Percentiles rank a stretch among this genome's conserved stretches.
Evolutionary conservation across 345 rosid genomes (phyloP).

Genomic region (Eutrema yunnanense): DNA sequence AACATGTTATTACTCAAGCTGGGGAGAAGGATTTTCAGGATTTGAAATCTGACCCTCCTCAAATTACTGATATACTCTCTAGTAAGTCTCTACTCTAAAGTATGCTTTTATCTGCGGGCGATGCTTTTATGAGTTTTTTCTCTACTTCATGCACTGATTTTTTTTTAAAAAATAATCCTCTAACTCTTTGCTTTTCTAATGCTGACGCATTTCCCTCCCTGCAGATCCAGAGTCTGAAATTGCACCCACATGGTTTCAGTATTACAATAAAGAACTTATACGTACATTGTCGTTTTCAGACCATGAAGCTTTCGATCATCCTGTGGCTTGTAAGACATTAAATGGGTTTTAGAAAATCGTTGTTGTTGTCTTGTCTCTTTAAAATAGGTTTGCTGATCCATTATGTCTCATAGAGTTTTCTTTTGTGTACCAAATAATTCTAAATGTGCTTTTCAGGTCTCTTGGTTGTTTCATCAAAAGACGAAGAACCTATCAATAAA

Average conservation of each 20-base stretch:
- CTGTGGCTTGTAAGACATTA: slow-evolving; percentile 82
- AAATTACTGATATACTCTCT: slow-evolving; percentile 46
- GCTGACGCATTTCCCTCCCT: slow-evolving; percentile 8
- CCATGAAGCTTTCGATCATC: slow-evolving; percentile 97
- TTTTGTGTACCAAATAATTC: neutral
- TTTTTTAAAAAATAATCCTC: neutral
- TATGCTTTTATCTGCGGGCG: neutral
- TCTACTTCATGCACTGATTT: neutral
- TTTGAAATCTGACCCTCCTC: slow-evolving; percentile 55
- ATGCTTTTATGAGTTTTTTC: neutral
- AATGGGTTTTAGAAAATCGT: slow-evolving; percentile 10
- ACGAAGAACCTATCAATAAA: slow-evolving; percentile 72
- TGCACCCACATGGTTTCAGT: slow-evolving; percentile 81
- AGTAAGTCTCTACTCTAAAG: slow-evolving; percentile 41
- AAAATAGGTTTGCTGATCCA: neutral
- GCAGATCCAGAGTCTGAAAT: slow-evolving; percentile 73
- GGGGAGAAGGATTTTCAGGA: slow-evolving; percentile 60
- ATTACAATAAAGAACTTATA: slow-evolving; percentile 75
- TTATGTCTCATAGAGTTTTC: slow-evolving; percentile 8
- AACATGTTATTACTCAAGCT: slow-evolving; percentile 63
- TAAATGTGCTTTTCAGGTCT: slow-evolving; percentile 55
- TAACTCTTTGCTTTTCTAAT: slow-evolving; percentile 3
- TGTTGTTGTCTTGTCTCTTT: neutral
- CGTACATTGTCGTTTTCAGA: slow-evolving; percentile 72
- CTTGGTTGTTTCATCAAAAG: slow-evolving; percentile 86